A percentile compares a stretch with the other conserved stretches of the same genome.
These are phyloP conservation scores for Neurospora sp. DNA, from an alignment of 495 filamentous ascomycete genomes.

Conservation along the genomic window DNA sequence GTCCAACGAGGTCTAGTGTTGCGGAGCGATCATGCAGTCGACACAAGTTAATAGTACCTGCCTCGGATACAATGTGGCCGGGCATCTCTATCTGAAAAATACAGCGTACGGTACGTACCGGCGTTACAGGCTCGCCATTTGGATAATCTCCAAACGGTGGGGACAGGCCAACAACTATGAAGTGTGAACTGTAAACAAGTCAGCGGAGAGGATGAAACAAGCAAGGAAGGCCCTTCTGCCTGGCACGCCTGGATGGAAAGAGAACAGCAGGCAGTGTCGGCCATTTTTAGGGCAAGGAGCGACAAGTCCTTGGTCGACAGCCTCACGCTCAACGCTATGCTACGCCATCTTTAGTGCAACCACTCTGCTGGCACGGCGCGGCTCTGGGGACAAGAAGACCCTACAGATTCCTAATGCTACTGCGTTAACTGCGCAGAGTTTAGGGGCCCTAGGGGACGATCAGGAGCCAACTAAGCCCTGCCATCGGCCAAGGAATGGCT, in stretches of 20 bases:
- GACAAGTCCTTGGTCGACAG: background rate
- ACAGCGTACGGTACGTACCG: background rate
- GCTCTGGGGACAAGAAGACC: background rate
- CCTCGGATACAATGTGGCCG: background rate
- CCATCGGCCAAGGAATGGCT: background rate
- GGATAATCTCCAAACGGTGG: background rate
- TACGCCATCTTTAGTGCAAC: background rate
- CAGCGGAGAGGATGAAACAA: background rate
- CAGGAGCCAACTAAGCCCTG: background rate
- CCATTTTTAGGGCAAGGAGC: background rate
- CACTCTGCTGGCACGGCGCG: background rate
- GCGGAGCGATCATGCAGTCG: background rate
- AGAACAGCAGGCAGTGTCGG: background rate
- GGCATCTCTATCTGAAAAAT: background rate
- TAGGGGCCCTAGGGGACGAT: background rate
- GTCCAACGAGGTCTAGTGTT: background rate
- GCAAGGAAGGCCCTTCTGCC: background rate
- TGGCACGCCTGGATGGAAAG: background rate
- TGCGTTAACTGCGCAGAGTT: background rate
- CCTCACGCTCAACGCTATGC: background rate
- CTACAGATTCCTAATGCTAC: background rate
- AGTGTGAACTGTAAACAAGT: background rate
- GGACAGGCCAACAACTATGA: background rate
- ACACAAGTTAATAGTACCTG: background rate
- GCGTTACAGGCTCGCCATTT: background rate